These are phyloP conservation scores for Starmerella tilneyi DNA, from an alignment of 805 yeast genomes.

Conservation along the genomic window DNA sequence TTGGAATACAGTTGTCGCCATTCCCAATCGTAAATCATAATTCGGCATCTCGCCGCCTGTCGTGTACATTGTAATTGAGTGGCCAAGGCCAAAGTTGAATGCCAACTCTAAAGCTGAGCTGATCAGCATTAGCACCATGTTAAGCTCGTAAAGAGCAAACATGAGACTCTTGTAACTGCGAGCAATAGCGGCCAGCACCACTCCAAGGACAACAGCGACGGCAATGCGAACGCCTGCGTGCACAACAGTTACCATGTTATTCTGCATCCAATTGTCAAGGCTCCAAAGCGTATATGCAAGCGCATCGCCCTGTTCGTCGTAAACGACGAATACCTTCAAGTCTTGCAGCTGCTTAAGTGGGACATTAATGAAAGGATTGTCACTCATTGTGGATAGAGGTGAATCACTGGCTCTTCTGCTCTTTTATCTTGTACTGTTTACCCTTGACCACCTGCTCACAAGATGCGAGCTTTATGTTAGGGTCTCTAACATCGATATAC, in stretches of 20 bases:
- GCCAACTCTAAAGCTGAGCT: slow-evolving; percentile 52
- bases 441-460: too few relatives aligned
- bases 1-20: slow-evolving; percentile 53
- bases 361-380: slow-evolving; percentile 3
- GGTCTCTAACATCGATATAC: too few relatives aligned
- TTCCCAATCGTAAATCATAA: slow-evolving; percentile 39
- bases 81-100: slow-evolving; percentile 33
- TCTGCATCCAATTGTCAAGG: slow-evolving; percentile 9
- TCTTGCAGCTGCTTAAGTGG: neutral
- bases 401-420: neutral
- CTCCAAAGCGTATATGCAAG: slow-evolving; percentile 2
- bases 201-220: slow-evolving; percentile 40
- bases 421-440: neutral
- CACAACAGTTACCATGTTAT: slow-evolving; percentile 10
- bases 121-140: slow-evolving; percentile 46
- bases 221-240: slow-evolving; percentile 47
- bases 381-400: neutral
- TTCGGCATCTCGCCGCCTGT: slow-evolving; percentile 39
- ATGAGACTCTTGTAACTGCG: slow-evolving; percentile 54
- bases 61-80: slow-evolving; percentile 37
- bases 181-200: slow-evolving; percentile 39
- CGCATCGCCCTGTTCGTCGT: slow-evolving; percentile 2
- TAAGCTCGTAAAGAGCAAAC: slow-evolving; percentile 58
- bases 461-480: too few relatives aligned
- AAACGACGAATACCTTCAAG: neutral